Percentiles rank a stretch among this genome's conserved stretches.
phyloP scores from a whole-genome alignment of 805 yeast genomes.

The Saturnispora dispora region DNA sequence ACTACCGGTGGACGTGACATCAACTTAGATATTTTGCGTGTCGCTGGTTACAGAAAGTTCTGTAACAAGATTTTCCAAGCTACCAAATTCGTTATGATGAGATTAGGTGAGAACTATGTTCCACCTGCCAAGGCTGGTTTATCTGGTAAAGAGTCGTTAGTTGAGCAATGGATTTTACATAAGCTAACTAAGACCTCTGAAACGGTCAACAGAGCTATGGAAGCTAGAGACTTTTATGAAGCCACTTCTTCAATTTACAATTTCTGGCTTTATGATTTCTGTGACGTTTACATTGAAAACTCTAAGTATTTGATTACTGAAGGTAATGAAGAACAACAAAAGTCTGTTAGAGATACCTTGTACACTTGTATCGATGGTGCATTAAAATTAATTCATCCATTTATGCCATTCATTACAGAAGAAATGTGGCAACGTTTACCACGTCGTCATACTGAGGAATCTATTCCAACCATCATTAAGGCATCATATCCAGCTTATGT shows the following conservation, averaged over 20 bases:
- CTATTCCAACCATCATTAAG: constrained; percentile 57
- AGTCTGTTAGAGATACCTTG: constrained; percentile 88
- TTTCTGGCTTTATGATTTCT: constrained; percentile 89
- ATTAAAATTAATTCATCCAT: constrained; percentile 87
- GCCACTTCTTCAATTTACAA: constrained; percentile 82
- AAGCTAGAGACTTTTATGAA: constrained; percentile 79
- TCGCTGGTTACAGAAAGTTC: constrained; percentile 98
- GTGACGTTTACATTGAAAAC: constrained; percentile 98
- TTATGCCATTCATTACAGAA: constrained; percentile 95
- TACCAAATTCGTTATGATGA: constrained; percentile 89
- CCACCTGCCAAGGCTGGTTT: constrained; percentile 60
- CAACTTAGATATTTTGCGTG: constrained; percentile 90
- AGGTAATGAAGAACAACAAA: constrained; percentile 76
- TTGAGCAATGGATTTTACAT: constrained; percentile 94
- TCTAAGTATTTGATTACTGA: constrained; percentile 87
- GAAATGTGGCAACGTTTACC: constrained; percentile 99
- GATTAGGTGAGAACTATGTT: constrained; percentile 78
- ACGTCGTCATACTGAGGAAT: constrained; percentile 61
- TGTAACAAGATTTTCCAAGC: constrained; percentile 99
- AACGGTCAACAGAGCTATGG: constrained; percentile 56
- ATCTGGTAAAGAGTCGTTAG: constrained; percentile 79
- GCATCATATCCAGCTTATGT: constrained; percentile 71
- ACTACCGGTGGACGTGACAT: constrained; percentile 98
- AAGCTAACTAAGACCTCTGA: constrained; percentile 66
- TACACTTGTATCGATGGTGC: constrained; percentile 92